Evolutionary conservation across 129 eudicot genomes (phyloP).

Genomic region (Flaveria bidentis): DNA sequence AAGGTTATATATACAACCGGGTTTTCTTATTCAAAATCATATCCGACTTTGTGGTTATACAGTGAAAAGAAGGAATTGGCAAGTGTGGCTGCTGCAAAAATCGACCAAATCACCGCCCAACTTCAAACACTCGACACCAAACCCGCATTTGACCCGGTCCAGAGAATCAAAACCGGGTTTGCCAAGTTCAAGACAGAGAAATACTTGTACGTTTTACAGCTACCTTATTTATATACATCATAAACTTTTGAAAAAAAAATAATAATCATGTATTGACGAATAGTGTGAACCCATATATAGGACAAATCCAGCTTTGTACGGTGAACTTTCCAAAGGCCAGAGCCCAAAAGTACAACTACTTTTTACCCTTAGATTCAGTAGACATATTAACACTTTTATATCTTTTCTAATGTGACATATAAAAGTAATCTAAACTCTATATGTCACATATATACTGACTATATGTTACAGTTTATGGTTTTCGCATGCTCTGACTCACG

Average conservation of each 20-base stretch:
- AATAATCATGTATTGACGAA: neutral
- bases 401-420: neutral
- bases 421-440: too few relatives aligned
- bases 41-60: constrained; percentile 6
- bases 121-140: constrained; percentile 42
- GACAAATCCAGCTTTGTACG: constrained; percentile 74
- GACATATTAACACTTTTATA: neutral
- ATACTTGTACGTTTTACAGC: constrained; percentile 49
- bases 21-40: too few relatives aligned
- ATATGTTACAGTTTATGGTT: constrained; percentile 69
- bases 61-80: constrained; percentile 85
- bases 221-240: neutral
- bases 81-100: constrained; percentile 76
- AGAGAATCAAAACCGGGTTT: constrained; percentile 73
- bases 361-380: neutral
- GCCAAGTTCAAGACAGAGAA: constrained; percentile 77
- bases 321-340: constrained; percentile 91
- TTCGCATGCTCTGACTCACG: constrained; percentile 98
- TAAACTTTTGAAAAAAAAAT: too few relatives aligned
- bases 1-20: neutral
- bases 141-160: constrained; percentile 45
- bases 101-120: constrained; percentile 66
- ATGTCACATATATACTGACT: neutral
- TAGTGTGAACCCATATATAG: constrained; percentile 38
- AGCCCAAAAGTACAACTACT: constrained; percentile 70